Base-by-base conservation (phyloP, 768 basidiomycete species). In the Suillus decipiens region DNA sequence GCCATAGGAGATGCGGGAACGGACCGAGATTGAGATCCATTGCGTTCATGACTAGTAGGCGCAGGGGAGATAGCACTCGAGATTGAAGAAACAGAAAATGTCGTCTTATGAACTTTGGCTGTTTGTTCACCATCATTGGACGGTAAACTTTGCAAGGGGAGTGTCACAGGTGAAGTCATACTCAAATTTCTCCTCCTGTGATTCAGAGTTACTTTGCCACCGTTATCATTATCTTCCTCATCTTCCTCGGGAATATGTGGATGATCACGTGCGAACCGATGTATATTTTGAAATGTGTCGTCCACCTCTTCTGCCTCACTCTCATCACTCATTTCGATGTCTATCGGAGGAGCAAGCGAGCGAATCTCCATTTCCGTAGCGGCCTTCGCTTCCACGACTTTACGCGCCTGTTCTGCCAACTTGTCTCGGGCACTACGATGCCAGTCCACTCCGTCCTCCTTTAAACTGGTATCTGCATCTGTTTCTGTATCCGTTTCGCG, bases 261-360 rank as follows among this genome's bases (percentile, higher is more conserved):
- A 68, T 89, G 86, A 3, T 77, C 77, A 55, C 83, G 75, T 59
- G 77, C 76, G 56, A 78, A 72, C 7, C 67, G 73, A 61, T 66
- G 76, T 63, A 79, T 75, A 74, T 67, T 76, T 47, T 71, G 70
- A 48, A 80, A 77, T 4, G 66, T 71, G 48, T 79, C 60, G 47
- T 85, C 84, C 0, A 83, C 84, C 61, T 90, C 89, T 24, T 81
- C 84, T 45, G 69, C 81, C n/a, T 90, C 91, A 66, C 90, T 91
- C 72, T 92, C 90, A 71, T 92, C 92, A 67, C 90, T 92, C 68
- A 91, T 60, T 70, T 92, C 90, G 33, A 89, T 86, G 33, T 87
- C 82, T 50, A 92, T 90, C 3, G 91, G 90, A 8, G 89, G 90
- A 15, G 77, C 81, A 28, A 73, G 67, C 19, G 77, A 72, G 43